Percentiles rank a stretch among this genome's conserved stretches.
phyloP scores from a whole-genome alignment of 2,329 filamentous ascomycete species.

The Onygenales sp. region DNA sequence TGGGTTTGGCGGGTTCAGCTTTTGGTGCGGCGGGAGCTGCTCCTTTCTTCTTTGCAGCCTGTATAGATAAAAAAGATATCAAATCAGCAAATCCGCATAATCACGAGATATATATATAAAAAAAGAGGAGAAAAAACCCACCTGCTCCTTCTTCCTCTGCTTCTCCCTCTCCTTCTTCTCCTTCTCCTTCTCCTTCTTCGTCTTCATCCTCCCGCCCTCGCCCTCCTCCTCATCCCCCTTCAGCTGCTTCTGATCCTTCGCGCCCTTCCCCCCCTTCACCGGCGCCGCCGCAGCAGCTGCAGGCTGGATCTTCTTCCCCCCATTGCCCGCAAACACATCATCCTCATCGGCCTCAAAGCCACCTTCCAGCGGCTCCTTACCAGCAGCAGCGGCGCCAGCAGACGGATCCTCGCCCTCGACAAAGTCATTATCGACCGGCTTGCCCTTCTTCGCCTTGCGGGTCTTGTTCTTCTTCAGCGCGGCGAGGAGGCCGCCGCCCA shows the following conservation, averaged over 20 bases:
- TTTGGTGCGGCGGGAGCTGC: constrained; percentile 43
- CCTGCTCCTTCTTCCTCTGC: constrained; percentile 96
- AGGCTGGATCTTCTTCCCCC: constrained; percentile 50
- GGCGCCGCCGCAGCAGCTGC: constrained; percentile 30
- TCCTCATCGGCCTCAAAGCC: constrained; percentile 75
- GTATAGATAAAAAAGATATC: constrained; percentile 6
- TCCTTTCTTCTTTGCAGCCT: constrained; percentile 80
- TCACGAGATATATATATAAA: not conserved
- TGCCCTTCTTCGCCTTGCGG: constrained; percentile 87
- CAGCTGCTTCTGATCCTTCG: constrained; percentile 50
- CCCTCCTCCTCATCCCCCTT: constrained; percentile 42
- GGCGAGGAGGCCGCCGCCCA: constrained; percentile 63
- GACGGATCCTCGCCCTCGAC: constrained; percentile 55
- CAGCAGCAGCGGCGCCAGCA: constrained; percentile 33
- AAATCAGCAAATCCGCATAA: constrained; percentile 1
- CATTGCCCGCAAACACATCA: constrained; percentile 76
- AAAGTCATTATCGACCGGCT: constrained; percentile 61
- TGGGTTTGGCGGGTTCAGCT: constrained; percentile 44
- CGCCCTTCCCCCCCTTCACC: constrained; percentile 48
- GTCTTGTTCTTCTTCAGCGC: constrained; percentile 72
- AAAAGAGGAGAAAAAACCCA: constrained; percentile 32
- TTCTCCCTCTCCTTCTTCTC: constrained; percentile 98
- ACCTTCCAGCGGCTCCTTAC: constrained; percentile 72
- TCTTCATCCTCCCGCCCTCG: constrained; percentile 63
- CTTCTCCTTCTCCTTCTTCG: constrained; percentile 97